A percentile compares a stretch with the other conserved stretches of the same genome.
phyloP scores from a whole-genome alignment of 225 moss, liverwort and hornwort genomes.

The Sphagnum contortum region DNA sequence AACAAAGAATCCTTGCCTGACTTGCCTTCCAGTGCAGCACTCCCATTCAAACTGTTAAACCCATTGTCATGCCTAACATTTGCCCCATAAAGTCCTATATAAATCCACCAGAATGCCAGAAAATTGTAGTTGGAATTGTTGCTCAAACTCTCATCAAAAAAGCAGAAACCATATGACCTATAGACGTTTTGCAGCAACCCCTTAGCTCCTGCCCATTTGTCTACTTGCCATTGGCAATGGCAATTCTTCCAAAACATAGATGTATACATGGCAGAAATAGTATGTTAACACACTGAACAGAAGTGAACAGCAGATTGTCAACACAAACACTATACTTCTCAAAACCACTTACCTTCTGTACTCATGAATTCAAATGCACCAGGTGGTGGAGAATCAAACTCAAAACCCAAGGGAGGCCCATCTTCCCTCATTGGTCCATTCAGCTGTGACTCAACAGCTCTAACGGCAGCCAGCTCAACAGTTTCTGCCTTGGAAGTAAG shows the following conservation, averaged over 20 bases:
- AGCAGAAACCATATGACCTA: too few species aligned
- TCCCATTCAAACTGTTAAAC: slow-evolving; percentile 18
- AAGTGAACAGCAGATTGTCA: not conserved
- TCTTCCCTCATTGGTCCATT: slow-evolving; percentile 45
- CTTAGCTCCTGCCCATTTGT: not conserved
- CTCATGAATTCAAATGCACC: slow-evolving; percentile 22
- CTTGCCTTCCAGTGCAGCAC: slow-evolving; percentile 14
- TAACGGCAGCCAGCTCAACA: slow-evolving; percentile 26
- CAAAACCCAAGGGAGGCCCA: slow-evolving; percentile 62
- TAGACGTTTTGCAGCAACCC: not conserved
- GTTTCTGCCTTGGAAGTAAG: slow-evolving; percentile 8
- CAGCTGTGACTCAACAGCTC: slow-evolving; percentile 37
- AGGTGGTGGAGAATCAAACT: slow-evolving; percentile 70
- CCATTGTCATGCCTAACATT: slow-evolving; percentile 22
- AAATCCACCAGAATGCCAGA: not conserved
- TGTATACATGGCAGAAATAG: too few species aligned
- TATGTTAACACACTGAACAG: not conserved
- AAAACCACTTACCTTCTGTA: slow-evolving; percentile 13
- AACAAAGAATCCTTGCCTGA: slow-evolving; percentile 8
- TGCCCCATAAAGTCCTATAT: slow-evolving; percentile 6
- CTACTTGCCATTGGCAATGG: not conserved
- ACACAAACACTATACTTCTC: not conserved
- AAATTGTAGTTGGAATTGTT: not conserved
- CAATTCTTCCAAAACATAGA: not conserved
- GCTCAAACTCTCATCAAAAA: not conserved